A percentile compares a stretch with the other conserved stretches of the same genome.
Evolutionary conservation across 768 basidiomycete species (phyloP).

Genomic region (Rhodotorula babjevae): DNA sequence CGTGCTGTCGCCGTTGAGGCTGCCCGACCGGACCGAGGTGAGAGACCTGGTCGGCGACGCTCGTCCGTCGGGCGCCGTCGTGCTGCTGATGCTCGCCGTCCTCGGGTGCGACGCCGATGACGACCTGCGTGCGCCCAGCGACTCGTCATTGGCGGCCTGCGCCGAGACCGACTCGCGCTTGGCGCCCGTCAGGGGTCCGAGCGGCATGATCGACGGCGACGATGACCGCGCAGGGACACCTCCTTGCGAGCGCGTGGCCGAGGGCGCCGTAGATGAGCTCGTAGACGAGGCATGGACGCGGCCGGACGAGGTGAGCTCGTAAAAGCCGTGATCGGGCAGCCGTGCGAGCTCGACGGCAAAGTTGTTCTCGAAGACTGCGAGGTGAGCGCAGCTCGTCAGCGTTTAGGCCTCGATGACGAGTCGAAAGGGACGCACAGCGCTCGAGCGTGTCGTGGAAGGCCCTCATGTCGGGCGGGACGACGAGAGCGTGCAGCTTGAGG

Average conservation of each 20-base stretch:
- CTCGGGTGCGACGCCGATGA: background rate
- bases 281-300: background rate
- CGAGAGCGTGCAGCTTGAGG: constrained; percentile 70
- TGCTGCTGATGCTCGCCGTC: background rate
- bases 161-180: background rate
- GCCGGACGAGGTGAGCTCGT: constrained; percentile 1
- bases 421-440: constrained; percentile 44
- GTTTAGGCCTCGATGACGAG: no score
- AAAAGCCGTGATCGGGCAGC: constrained; percentile 13
- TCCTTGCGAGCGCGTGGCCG: background rate
- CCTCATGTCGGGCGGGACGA: constrained; percentile 83
- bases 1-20: background rate
- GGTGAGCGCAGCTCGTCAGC: no score
- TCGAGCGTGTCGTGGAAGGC: constrained; percentile 86
- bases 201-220: background rate
- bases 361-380: constrained; percentile 40
- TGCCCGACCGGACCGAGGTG: background rate
- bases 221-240: background rate
- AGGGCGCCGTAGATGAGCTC: background rate
- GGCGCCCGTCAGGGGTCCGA: background rate
- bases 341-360: constrained; percentile 39
- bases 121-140: background rate
- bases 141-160: background rate
- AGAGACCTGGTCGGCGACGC: background rate
- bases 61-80: background rate